Evolutionary conservation across 2,329 filamentous ascomycete species (phyloP).

Genomic region (Sporothrix sp.): DNA sequence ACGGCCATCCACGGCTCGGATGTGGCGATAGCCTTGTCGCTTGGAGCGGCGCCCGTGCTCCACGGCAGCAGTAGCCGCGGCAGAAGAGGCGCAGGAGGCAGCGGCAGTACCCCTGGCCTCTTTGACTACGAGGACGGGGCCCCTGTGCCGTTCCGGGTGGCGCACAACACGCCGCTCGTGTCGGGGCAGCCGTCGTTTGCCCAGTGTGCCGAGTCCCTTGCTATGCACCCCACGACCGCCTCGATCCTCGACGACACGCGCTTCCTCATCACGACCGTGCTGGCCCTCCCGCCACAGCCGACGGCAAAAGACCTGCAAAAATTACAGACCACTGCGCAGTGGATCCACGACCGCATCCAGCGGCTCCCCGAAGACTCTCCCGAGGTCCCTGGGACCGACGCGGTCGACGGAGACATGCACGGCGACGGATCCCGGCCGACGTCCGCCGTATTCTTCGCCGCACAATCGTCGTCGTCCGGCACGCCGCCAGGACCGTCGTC

Average conservation of each 20-base stretch:
- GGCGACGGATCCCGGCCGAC: too few relatives aligned
- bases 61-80: slow-evolving; percentile 21
- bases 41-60: slow-evolving; percentile 35
- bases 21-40: slow-evolving; percentile 37
- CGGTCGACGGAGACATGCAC: not conserved
- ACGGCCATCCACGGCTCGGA: slow-evolving; percentile 30
- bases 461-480: not conserved
- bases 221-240: slow-evolving; percentile 37
- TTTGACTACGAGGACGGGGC: slow-evolving; percentile 34
- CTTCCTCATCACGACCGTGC: slow-evolving; percentile 34
- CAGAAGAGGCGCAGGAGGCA: too few relatives aligned
- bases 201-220: slow-evolving; percentile 31
- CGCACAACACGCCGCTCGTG: slow-evolving; percentile 40
- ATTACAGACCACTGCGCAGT: slow-evolving; percentile 30
- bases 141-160: slow-evolving; percentile 31
- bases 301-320: slow-evolving; percentile 29
- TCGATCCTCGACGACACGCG: slow-evolving; percentile 43
- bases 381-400: not conserved
- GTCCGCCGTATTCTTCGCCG: too few relatives aligned
- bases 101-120: too few relatives aligned
- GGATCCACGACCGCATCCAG: slow-evolving; percentile 31
- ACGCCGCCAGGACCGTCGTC: too few relatives aligned
- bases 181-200: slow-evolving; percentile 33
- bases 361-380: slow-evolving; percentile 20
- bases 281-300: slow-evolving; percentile 29